Evolutionary conservation across 1,284 basidiomycete genomes (phyloP).

Genomic region (Boletus hoseneyae): DNA sequence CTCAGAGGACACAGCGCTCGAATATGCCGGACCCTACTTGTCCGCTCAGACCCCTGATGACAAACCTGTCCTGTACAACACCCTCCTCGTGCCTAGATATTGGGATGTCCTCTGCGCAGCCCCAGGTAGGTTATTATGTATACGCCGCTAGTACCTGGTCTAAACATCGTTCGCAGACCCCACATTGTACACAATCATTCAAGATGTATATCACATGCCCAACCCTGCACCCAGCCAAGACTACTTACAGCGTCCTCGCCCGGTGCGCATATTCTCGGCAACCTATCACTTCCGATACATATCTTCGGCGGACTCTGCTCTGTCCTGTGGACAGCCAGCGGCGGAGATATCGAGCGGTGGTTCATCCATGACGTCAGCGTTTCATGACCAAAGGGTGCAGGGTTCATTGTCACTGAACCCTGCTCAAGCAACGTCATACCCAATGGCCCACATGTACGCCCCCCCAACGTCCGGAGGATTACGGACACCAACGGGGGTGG

Average conservation of each 20-base stretch:
- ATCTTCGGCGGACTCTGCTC: slow-evolving; percentile 2
- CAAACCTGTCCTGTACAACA: slow-evolving; percentile 50
- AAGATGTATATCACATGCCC: slow-evolving; percentile 46
- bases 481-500: slow-evolving; percentile 4
- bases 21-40: no score
- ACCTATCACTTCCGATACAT: slow-evolving; percentile 50
- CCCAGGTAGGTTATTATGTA: slow-evolving; percentile 40
- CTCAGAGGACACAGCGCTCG: no score
- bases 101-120: slow-evolving; percentile 55
- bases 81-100: slow-evolving; percentile 54
- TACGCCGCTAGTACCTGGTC: background rate
- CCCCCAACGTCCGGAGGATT: background rate
- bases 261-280: slow-evolving; percentile 45
- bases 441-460: background rate
- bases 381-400: slow-evolving; percentile 9
- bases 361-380: slow-evolving; percentile 22
- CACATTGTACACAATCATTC: slow-evolving; percentile 49
- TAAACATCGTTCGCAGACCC: slow-evolving; percentile 39
- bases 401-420: background rate
- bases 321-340: slow-evolving; percentile 6
- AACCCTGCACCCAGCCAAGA: slow-evolving; percentile 19
- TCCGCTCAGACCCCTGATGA: slow-evolving; percentile 28
- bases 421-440: slow-evolving; percentile 8
- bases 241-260: slow-evolving; percentile 23
- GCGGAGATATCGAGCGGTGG: background rate